Base-by-base conservation (phyloP, 176 grass and related monocot species). In the Eragrostis nindensis region DNA sequence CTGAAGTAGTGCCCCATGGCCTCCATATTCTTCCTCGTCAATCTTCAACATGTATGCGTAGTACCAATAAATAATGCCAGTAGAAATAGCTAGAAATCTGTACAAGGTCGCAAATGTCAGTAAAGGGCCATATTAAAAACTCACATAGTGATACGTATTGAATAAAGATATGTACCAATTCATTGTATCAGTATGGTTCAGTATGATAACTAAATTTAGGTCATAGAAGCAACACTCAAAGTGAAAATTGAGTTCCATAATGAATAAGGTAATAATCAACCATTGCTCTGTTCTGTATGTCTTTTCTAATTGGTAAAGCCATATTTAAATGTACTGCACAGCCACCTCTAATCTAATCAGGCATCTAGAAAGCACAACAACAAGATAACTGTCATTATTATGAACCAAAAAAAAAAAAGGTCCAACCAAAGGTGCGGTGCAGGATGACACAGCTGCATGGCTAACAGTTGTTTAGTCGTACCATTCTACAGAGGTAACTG, bases 1-100 rank as follows among this genome's bases (percentile, higher is more conserved):
- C 72, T 99, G 97, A 69, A 99, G 93, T 46, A 99, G 76, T 17
- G 92, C 75, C 19, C 84, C 77, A 66, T 99, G 97, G 43, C 97
- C 97, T 75, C 97, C 97, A 56, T 90, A 93, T 26, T 96, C 97
- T 57, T 96, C 97, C 80, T 99, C 97, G 16, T 99, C 97, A 18
- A 99, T 76, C 73, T 95, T 99, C 76, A 99, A 70, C 48, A 92
- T 48, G 50, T 93, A 84, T 8, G 93, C 19, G 30, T 99, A 99
- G 72, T 95, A 92, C 81, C 90, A 94, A 71, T 99, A 99, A 45
- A 99, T 78, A 59, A 90, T 60, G 41, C 92, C 91, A 42, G 97
- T 89, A 17, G 97, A 99, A 74, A 95, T 68, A 6, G 82, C 73
- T 68, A 99, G 19, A 73, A 99, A 99, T 75, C 97, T 99, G 87